Conservation (phyloP, 345 rosid species). For the Erysimum cheiranthoides region DNA sequence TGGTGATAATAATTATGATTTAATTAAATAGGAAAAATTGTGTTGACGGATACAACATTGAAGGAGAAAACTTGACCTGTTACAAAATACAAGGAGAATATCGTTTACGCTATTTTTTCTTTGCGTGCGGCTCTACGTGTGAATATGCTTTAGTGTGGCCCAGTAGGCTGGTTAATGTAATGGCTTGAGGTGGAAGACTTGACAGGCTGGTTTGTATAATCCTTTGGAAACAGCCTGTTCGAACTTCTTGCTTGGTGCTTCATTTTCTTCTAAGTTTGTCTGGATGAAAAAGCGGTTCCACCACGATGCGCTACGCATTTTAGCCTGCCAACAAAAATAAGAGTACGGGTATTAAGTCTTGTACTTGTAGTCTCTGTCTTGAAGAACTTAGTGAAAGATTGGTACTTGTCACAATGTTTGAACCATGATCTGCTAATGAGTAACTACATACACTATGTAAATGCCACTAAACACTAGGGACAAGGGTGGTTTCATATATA, state of each 20-base stretch:
- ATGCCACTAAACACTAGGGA: background rate
- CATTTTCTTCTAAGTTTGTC: constrained; percentile 70
- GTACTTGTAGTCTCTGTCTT: constrained; percentile 7
- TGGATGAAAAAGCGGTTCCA: constrained; percentile 72
- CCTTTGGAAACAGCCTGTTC: constrained; percentile 71
- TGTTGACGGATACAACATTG: constrained; percentile 45
- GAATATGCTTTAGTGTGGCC: constrained; percentile 39
- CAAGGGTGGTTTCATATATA: background rate
- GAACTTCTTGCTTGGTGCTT: constrained; percentile 59
- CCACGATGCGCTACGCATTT: constrained; percentile 78
- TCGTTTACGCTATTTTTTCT: constrained; percentile 34
- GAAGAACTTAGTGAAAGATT: constrained; percentile 19
- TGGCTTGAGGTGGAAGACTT: constrained; percentile 89
- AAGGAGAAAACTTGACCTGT: constrained; percentile 38
- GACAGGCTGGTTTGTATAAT: constrained; percentile 77
- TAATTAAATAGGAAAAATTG: constrained; percentile 43
- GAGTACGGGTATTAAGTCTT: background rate
- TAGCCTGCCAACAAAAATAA: constrained; percentile 51
- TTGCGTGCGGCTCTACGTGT: constrained; percentile 42
- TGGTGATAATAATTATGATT: constrained; percentile 58
- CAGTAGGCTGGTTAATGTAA: constrained; percentile 49
- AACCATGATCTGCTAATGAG: constrained; percentile 21
- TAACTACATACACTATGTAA: constrained; percentile 12
- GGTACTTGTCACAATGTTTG: background rate
- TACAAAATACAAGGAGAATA: constrained; percentile 46